These are phyloP conservation scores for Juglanconis sp. DNA, from an alignment of 2,329 filamentous ascomycete genomes.

Conservation along the genomic window DNA sequence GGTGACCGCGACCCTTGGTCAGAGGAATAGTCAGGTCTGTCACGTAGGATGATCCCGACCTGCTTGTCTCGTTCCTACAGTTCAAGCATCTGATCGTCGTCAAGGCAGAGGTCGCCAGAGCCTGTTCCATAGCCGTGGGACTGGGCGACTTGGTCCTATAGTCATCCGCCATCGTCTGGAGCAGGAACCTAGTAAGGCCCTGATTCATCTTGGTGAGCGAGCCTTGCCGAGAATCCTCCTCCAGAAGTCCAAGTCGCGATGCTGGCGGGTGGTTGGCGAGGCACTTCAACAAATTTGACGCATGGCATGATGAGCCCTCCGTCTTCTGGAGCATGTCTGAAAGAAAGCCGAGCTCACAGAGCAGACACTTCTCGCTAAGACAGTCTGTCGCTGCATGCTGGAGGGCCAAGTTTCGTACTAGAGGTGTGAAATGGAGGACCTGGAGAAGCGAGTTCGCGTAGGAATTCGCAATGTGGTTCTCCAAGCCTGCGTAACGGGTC, in stretches of 20 bases:
- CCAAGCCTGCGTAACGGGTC: conserved; percentile 84
- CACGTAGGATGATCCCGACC: conserved; percentile 74
- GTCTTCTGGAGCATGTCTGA: conserved; percentile 99
- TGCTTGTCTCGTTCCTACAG: conserved; percentile 81
- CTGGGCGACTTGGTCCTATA: conserved; percentile 64
- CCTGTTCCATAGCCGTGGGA: conserved; percentile 67
- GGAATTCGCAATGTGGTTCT: conserved; percentile 95
- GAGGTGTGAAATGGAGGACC: conserved; percentile 83
- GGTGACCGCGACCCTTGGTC: conserved; percentile 43
- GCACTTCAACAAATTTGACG: conserved; percentile 88
- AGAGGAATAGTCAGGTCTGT: conserved; percentile 83
- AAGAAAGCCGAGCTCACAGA: conserved; percentile 92
- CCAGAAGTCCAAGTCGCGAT: conserved; percentile 73
- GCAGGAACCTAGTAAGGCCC: conserved; percentile 76
- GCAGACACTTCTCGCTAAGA: conserved; percentile 74
- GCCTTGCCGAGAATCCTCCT: conserved; percentile 73
- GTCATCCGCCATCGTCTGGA: conserved; percentile 77
- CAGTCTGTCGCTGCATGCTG: conserved; percentile 86
- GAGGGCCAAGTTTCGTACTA: conserved; percentile 82
- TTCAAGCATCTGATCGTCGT: conserved; percentile 79
- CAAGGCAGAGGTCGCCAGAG: conserved; percentile 69
- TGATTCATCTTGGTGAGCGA: conserved; percentile 81
- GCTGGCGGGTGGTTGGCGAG: conserved; percentile 81
- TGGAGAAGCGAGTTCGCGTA: conserved; percentile 93
- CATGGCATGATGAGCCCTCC: conserved; percentile 88